Evolutionary conservation across 805 yeast species (phyloP).

Genomic region (Yamadazyma philogaea): DNA sequence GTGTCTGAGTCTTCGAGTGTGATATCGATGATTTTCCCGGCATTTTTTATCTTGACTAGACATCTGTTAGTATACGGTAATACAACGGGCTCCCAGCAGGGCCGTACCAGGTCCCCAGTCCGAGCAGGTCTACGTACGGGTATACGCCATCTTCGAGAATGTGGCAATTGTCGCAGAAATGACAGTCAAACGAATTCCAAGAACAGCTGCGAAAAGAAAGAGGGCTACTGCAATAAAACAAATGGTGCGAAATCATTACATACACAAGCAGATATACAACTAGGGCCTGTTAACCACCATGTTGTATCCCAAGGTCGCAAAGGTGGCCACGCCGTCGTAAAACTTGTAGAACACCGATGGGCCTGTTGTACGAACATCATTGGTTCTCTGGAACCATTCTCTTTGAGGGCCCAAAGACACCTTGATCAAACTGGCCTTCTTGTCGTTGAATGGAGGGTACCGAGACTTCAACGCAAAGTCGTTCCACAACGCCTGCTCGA

Average conservation of each 20-base stretch:
- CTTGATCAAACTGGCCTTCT: constrained; percentile 27
- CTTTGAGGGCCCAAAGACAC: constrained; percentile 23
- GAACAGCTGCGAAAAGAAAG: background rate
- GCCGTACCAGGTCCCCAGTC: no score
- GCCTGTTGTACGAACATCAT: constrained; percentile 32
- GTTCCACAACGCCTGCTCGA: constrained; percentile 62
- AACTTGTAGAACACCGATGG: constrained; percentile 30
- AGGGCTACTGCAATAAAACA: no score
- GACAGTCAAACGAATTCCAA: no score
- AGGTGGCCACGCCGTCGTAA: constrained; percentile 32
- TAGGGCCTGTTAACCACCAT: constrained; percentile 8
- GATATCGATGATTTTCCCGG: constrained; percentile 41
- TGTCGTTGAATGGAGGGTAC: constrained; percentile 56
- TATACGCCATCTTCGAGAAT: constrained; percentile 1
- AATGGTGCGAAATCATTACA: background rate
- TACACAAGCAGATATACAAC: constrained; percentile 1
- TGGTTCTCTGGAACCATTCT: constrained; percentile 39
- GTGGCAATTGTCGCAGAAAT: background rate
- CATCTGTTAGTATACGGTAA: constrained; percentile 5
- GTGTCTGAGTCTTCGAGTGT: constrained; percentile 49
- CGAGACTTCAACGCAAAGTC: constrained; percentile 59
- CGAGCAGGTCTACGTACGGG: constrained; percentile 9
- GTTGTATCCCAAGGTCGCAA: constrained; percentile 20
- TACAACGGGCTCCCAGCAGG: background rate
- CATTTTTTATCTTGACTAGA: constrained; percentile 33